phyloP scores from a whole-genome alignment of 2,329 filamentous ascomycete species.

The Delphinella strobiligena region DNA sequence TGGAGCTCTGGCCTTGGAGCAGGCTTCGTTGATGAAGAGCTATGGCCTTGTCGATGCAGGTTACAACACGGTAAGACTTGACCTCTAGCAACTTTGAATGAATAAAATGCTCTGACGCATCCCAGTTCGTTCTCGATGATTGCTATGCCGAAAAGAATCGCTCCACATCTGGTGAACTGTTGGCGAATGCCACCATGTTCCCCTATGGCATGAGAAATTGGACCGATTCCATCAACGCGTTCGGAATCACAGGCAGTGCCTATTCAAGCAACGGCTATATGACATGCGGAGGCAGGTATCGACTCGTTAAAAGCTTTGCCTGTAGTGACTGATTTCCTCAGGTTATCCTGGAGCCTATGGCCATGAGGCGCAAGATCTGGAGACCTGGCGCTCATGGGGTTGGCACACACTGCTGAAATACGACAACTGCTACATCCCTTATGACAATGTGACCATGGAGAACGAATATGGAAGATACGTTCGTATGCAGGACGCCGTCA shows the following conservation, averaged over 20 bases:
- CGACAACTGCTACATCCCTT: constrained; percentile 17
- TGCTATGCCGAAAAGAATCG: constrained; percentile 11
- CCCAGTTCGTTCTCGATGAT: constrained; percentile 11
- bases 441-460: constrained; percentile 18
- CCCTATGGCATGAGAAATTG: constrained; percentile 10
- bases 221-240: constrained; percentile 6
- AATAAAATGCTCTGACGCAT: background rate
- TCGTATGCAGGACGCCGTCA: constrained; percentile 18
- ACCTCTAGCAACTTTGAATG: too few relatives aligned
- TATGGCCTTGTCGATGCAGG: constrained; percentile 10
- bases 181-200: constrained; percentile 10
- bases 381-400: constrained; percentile 14
- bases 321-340: background rate
- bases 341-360: constrained; percentile 14
- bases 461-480: constrained; percentile 18
- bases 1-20: constrained; percentile 5
- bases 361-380: constrained; percentile 12
- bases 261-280: constrained; percentile 13
- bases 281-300: constrained; percentile 12
- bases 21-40: constrained; percentile 9
- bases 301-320: background rate
- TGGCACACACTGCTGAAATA: constrained; percentile 13
- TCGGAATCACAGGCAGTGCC: constrained; percentile 10
- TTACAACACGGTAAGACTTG: constrained; percentile 8
- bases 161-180: constrained; percentile 9